Base-by-base conservation (phyloP, 179 eudicot genomes). In the Camellia oleifera region DNA sequence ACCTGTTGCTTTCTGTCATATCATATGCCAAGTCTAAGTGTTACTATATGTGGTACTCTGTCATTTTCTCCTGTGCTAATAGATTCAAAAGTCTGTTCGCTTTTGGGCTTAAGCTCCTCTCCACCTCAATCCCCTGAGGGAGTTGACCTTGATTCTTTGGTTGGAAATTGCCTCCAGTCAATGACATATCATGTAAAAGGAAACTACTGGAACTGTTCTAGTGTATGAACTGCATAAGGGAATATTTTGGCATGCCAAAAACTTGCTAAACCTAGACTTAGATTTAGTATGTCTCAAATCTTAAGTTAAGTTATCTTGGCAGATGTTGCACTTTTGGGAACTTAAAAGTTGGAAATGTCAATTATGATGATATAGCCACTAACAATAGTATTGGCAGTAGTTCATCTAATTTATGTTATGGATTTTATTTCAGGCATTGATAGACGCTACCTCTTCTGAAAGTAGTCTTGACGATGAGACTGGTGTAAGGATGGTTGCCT, bases 401-500 rank as follows among this genome's bases (percentile, higher is more conserved):
- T 46, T 70, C 32, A 18, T 46, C 57, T 79, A 18, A 70, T 42
- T 57, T 10, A 20, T 76, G 13, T 50, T n/a, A 50, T 54, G 78
- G 40, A 4, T 74, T 86, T 72, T 58, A 56, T 82, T 87, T 79
- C 89, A 96, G 99, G 97, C 99, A 56, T 78, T 96, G 86, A 91
- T 96, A 83, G 99, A 92, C 73, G 85, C 97, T 6, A 91, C 97
- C 18, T 83, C 90, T 79, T 79, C 94, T 23, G 97, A 89, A 75
- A 88, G 80, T 58, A 89, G 92, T 83, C 99, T 96, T 82, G 88
- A 90, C 61, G 86, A 96, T 75, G 99, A 96, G 90, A 89, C 84
- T 86, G 96, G 99, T 83, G 91, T 96, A 48, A 91, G 96, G 83
- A 89, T 96, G 96, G 96, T 92, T 73, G 96, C 99, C 52, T 90